Percentiles rank a stretch among this genome's conserved stretches.
Evolutionary conservation across 192 early-diverging fungal genomes (phyloP).

Genomic region (Coemansia asiatica): DNA sequence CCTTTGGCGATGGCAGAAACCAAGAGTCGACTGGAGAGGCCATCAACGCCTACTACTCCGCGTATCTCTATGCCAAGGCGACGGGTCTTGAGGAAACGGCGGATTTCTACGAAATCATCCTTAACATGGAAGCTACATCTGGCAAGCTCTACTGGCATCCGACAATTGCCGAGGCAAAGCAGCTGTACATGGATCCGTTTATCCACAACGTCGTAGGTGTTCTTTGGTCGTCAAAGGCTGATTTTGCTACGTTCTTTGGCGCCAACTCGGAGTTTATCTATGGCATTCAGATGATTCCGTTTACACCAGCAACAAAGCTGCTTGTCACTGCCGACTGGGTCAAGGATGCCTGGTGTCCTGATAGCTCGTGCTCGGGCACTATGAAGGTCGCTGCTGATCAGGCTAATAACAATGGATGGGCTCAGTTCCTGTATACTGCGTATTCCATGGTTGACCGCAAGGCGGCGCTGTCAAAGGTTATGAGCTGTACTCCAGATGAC

Average conservation of each 20-base stretch:
- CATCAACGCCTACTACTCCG: conserved; percentile 60
- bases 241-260: conserved; percentile 55
- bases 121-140: conserved; percentile 54
- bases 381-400: conserved; percentile 46
- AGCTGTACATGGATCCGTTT: conserved; percentile 40
- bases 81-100: conserved; percentile 35
- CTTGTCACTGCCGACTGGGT: conserved; percentile 50
- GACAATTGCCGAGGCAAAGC: conserved; percentile 20
- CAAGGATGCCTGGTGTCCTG: conserved; percentile 47
- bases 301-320: conserved; percentile 50
- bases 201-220: conserved; percentile 51
- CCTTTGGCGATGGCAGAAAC: conserved; percentile 56
- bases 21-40: conserved; percentile 59
- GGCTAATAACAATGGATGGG: conserved; percentile 35
- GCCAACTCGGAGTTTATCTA: conserved; percentile 52
- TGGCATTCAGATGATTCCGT: conserved; percentile 61
- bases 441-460: conserved; percentile 49
- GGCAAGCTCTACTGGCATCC: conserved; percentile 59
- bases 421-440: conserved; percentile 53
- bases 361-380: conserved; percentile 23
- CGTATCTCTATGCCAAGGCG: conserved; percentile 50
- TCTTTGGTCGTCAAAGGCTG: conserved; percentile 56
- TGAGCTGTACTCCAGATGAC: conserved; percentile 43
- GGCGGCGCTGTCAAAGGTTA: conserved; percentile 30
- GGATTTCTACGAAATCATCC: conserved; percentile 50